Percentiles rank a stretch among this genome's conserved stretches.
These are phyloP conservation scores for Coleophoma eucalyptorum DNA, from an alignment of 2,329 filamentous ascomycete genomes.

Conservation along the genomic window DNA sequence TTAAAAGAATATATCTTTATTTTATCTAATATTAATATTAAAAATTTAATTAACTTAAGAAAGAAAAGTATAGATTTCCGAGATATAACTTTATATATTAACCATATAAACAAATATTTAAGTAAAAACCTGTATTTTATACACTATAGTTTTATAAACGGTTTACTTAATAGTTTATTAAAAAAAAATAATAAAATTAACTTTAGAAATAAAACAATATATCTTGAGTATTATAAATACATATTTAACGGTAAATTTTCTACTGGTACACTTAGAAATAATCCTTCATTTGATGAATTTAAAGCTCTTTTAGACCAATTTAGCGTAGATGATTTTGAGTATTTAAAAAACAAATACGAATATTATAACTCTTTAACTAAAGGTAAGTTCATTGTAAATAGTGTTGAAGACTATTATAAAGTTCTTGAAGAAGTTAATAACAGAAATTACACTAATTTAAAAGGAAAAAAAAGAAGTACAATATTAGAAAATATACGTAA, in stretches of 20 bases:
- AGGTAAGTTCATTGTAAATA: too few relatives aligned
- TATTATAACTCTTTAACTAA: conserved; percentile 9
- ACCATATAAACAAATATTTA: conserved; percentile 17
- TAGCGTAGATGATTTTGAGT: conserved; percentile 11
- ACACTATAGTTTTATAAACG: conserved; percentile 14
- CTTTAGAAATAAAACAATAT: conserved; percentile 10
- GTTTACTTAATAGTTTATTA: conserved; percentile 7
- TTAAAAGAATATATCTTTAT: conserved; percentile 6
- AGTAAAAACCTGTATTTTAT: conserved; percentile 9
- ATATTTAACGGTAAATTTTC: not conserved
- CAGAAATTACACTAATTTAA: too few relatives aligned
- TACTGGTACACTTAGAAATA: conserved; percentile 6
- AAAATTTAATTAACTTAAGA: conserved; percentile 6
- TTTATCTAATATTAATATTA: conserved; percentile 6
- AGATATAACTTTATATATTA: conserved; percentile 13
- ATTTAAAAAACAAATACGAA: conserved; percentile 17
- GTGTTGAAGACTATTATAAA: too few relatives aligned
- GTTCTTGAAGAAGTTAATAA: too few relatives aligned
- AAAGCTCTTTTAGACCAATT: conserved; percentile 10
- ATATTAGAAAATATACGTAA: conserved; percentile 18
- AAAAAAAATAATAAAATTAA: conserved; percentile 9
- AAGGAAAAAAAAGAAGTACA: conserved; percentile 5
- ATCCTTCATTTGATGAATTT: conserved; percentile 13
- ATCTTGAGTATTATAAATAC: conserved; percentile 1
- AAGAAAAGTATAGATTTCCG: conserved; percentile 14